Percentiles rank a stretch among this genome's conserved stretches.
Conservation (phyloP, 2,329 filamentous ascomycete genomes). For the Paecilomyces niveus region DNA sequence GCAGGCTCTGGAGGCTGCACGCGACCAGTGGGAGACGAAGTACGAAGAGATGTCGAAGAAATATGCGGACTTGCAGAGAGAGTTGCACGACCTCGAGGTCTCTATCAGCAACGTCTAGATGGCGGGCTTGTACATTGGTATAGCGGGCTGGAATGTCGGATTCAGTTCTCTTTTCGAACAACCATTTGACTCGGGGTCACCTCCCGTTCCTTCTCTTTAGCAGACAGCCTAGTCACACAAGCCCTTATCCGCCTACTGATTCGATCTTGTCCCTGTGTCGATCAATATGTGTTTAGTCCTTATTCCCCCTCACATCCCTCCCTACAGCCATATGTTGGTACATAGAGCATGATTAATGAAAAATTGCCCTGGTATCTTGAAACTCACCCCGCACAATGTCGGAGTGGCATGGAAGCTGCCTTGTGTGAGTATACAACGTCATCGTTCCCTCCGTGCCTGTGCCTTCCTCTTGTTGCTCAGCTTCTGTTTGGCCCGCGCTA, state of each 20-base stretch:
- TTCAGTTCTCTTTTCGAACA: constrained; percentile 18
- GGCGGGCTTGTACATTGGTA: constrained; percentile 22
- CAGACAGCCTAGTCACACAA: constrained; percentile 10
- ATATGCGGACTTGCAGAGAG: constrained; percentile 74
- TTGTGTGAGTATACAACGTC: constrained; percentile 8
- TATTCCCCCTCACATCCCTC: neutral
- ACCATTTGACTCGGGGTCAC: constrained; percentile 20
- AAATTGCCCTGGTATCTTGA: neutral
- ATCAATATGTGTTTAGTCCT: neutral
- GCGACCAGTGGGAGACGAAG: constrained; percentile 93
- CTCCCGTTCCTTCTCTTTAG: constrained; percentile 14
- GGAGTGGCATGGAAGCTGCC: neutral
- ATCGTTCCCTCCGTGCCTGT: constrained; percentile 43
- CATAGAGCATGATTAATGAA: constrained; percentile 4
- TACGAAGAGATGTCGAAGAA: constrained; percentile 97
- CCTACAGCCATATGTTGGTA: constrained; percentile 1
- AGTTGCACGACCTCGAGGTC: constrained; percentile 80
- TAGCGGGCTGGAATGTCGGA: constrained; percentile 21
- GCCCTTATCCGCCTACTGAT: constrained; percentile 7
- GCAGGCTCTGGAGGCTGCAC: constrained; percentile 84
- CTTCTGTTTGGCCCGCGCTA: constrained; percentile 55
- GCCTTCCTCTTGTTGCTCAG: constrained; percentile 65
- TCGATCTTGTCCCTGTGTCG: neutral
- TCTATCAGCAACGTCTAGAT: constrained; percentile 90
- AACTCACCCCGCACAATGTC: neutral